These are phyloP conservation scores for Ogataea thermomethanolica DNA, from an alignment of 805 yeast species.

Conservation along the genomic window DNA sequence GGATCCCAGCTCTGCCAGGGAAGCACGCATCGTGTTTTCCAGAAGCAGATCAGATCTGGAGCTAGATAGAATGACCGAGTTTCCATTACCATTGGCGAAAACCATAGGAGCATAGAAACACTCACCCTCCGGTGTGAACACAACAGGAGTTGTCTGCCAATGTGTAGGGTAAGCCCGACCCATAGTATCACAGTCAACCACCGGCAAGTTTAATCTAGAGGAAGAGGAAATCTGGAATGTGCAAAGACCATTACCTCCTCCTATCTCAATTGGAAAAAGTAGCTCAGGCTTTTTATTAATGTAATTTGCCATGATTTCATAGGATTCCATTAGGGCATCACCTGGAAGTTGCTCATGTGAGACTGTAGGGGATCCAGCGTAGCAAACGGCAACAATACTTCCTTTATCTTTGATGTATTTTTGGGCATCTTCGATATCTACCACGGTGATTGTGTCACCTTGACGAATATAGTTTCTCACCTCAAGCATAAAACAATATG, in stretches of 20 bases:
- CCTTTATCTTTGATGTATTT: conserved; percentile 28
- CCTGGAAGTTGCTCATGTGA: conserved; percentile 42
- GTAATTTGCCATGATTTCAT: conserved; percentile 29
- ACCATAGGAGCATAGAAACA: conserved; percentile 23
- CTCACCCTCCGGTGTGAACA: conserved; percentile 24
- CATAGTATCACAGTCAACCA: conserved; percentile 44
- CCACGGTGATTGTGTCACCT: conserved; percentile 35
- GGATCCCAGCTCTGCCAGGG: conserved; percentile 41
- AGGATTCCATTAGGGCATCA: conserved; percentile 34
- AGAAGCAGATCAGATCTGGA: conserved; percentile 33
- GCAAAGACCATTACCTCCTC: conserved; percentile 42
- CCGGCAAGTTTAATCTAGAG: conserved; percentile 22
- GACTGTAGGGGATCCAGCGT: conserved; percentile 48
- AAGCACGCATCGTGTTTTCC: conserved; percentile 40
- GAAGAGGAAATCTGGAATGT: conserved; percentile 26
- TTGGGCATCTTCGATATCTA: conserved; percentile 34
- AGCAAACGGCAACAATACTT: conserved; percentile 33
- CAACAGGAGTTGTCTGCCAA: conserved; percentile 38
- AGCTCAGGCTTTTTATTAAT: conserved; percentile 30
- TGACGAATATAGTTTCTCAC: conserved; percentile 32
- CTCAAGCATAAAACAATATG: conserved; percentile 39
- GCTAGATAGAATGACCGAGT: conserved; percentile 32
- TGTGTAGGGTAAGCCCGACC: conserved; percentile 48
- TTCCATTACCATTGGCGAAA: conserved; percentile 40
- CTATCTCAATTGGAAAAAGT: conserved; percentile 40